Base-by-base conservation (phyloP, 2,329 filamentous ascomycete species). In the Lithohypha guttulata region DNA sequence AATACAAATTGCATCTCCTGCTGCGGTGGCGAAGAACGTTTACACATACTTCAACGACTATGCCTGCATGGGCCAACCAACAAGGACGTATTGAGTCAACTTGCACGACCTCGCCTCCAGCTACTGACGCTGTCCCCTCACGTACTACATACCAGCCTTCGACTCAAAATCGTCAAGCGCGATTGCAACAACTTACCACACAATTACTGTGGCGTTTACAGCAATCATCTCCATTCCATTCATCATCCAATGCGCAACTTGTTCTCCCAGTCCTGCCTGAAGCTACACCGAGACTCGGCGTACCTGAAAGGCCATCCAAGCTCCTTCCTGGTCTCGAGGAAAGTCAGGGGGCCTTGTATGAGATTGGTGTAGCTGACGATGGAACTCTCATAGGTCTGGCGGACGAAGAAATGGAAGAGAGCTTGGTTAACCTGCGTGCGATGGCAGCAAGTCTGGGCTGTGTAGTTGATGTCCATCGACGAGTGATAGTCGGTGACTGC, bases 361-460 rank as follows among this genome's bases (percentile, higher is more conserved):
- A 98, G 59, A 93, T 98, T 58, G 91, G 91, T 0, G 86, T 98
- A 7, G 82, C 87, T 19, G 91, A 98, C 58, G 86, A 96, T 62
- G 91, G 91, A 6, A 85, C 81, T 0, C 77, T 98, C 42, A 76
- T 94, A 28, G 91, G 91, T 0, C 67, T 98, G 32, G 83, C 84
- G 2, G 77, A 83, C 48, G 86, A 95, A 55, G 91, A 98, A 60
- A 75, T 98, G 70, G 76, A 89, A 45, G 89, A 96, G 60, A 95
- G 86, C 56, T 69, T 96, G 44, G 73, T 73, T 28, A 95, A 87
- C 42, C 63, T 98, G 25, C 76, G 79, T 44, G 77, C 83, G 35
- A 98, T 98, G 89, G 89, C 91, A 25, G 82, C 84, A 8, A 93
- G 85, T 56, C 64, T 98, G 34, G 89, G 91, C 4, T 96, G 91